Base-by-base conservation (phyloP, 441 rosid genomes). In the Populus tomentosa region DNA sequence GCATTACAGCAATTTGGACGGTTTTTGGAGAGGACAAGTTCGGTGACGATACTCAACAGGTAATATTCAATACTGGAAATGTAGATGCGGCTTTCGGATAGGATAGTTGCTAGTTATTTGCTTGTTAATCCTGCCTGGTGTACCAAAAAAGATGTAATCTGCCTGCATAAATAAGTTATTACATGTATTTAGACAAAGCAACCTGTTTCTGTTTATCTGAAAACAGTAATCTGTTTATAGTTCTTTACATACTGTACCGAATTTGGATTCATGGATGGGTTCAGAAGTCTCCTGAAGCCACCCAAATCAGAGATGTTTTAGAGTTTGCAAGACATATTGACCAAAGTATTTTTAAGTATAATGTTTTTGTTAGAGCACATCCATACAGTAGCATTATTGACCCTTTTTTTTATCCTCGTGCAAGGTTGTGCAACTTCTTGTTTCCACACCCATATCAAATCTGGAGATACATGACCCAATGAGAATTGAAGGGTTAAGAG, bases 21-120 rank as follows among this genome's bases (percentile, higher is more conserved):
- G 90, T 87, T 63, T 88, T 87, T 81, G 92, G 92, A 74, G 84
- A 86, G 76, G 82, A 86, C 70, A 86, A 82, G 63, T 83, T 89
- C 66, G 79, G 83, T 82, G 81, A 83, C 50, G 90, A 89, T 26
- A 87, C 86, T 66, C 82, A 86, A 56, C 86, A 83, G 91, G 91
- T 87, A 78, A 74, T 35, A 67, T 10, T 76, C n/a, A 50, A 16
- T 35, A 70, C 18, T 35, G 3, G 3, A 21, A 69, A 13, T 36
- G 40, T 11, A 1, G 33, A 70, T 42, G 18, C 10, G 36, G 26
- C 32, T 72, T 56, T 21, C 21, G 0, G 21, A n/a, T 33, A 5
- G 20, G 13, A 20, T 46, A 3, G 46, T 13, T 40, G 13, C 46
- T 40, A 40, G 26, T 68, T 67, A 16, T 14, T 32, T 33, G 7